phyloP scores from a whole-genome alignment of 2,329 filamentous ascomycete species.

The Pseudogymnoascus sp. region DNA sequence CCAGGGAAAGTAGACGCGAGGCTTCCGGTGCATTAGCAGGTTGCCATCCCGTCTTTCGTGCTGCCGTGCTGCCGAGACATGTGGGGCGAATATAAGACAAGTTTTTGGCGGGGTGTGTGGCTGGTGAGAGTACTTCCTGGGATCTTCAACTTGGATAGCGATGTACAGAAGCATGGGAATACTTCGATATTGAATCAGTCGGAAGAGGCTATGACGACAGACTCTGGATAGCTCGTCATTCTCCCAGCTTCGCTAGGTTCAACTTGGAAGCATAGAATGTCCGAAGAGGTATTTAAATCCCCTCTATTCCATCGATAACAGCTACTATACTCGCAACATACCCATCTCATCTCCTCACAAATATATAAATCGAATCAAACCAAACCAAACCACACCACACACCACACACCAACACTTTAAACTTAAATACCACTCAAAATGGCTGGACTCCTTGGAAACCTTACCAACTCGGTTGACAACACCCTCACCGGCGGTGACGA shows the following conservation, averaged over 20 bases:
- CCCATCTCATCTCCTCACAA: neutral
- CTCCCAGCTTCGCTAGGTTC: neutral
- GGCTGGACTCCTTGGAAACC: constrained; percentile 30
- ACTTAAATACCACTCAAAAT: constrained; percentile 17
- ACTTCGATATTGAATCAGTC: neutral
- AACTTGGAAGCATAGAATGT: neutral
- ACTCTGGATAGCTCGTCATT: neutral
- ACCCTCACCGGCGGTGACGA: constrained; percentile 34
- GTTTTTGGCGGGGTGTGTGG: neutral
- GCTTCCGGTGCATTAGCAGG: neutral
- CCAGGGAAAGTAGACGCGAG: neutral
- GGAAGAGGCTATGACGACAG: neutral
- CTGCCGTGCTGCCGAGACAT: constrained; percentile 1
- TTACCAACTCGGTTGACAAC: constrained; percentile 31
- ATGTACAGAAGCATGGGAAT: neutral
- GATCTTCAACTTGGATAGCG: neutral
- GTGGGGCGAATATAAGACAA: neutral
- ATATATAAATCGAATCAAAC: constrained; percentile 10
- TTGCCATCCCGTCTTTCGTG: constrained; percentile 1
- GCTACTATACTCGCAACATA: neutral
- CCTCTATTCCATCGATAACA: neutral
- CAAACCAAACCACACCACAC: neutral
- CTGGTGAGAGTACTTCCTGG: neutral
- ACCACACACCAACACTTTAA: constrained; percentile 9
- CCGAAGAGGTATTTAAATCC: neutral